A percentile compares a stretch with the other conserved stretches of the same genome.
Conservation (phyloP, 805 yeast species). For the Yarrowia divulgata region DNA sequence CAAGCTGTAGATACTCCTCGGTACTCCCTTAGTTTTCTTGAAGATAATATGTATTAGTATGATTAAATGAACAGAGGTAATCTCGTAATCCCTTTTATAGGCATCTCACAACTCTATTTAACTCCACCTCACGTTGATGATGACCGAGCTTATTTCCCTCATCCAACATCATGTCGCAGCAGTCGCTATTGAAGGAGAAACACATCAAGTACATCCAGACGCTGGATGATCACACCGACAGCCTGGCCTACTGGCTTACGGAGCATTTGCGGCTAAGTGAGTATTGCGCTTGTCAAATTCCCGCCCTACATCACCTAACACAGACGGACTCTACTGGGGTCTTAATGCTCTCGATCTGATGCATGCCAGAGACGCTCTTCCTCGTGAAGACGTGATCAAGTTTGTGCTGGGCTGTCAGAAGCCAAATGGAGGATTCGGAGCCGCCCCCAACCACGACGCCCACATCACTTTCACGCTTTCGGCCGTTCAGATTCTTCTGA, state of each 20-base stretch:
- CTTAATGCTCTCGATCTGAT: slow-evolving; percentile 73
- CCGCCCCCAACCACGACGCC: slow-evolving; percentile 88
- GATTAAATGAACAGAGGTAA: not conserved
- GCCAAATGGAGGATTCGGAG: slow-evolving; percentile 73
- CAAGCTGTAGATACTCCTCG: slow-evolving; percentile 51
- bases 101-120: slow-evolving; percentile 1
- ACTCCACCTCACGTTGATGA: slow-evolving; percentile 8
- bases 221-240: slow-evolving; percentile 62
- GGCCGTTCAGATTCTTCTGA: slow-evolving; percentile 79
- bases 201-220: slow-evolving; percentile 66
- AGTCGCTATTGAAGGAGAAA: slow-evolving; percentile 51
- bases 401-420: slow-evolving; percentile 73
- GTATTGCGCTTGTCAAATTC: slow-evolving; percentile 7
- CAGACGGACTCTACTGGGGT: slow-evolving; percentile 94
- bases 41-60: slow-evolving; percentile 25
- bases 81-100: not conserved
- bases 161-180: slow-evolving; percentile 14
- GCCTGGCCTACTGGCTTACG: slow-evolving; percentile 82
- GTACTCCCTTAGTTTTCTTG: slow-evolving; percentile 1
- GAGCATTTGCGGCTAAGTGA: slow-evolving; percentile 82
- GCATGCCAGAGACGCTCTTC: slow-evolving; percentile 62
- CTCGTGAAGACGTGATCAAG: slow-evolving; percentile 66
- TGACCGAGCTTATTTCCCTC: slow-evolving; percentile 10
- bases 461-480: slow-evolving; percentile 85
- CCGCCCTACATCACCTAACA: not conserved